These are phyloP conservation scores for Metarhizium humberi DNA, from an alignment of 2,329 filamentous ascomycete genomes.

Conservation along the genomic window DNA sequence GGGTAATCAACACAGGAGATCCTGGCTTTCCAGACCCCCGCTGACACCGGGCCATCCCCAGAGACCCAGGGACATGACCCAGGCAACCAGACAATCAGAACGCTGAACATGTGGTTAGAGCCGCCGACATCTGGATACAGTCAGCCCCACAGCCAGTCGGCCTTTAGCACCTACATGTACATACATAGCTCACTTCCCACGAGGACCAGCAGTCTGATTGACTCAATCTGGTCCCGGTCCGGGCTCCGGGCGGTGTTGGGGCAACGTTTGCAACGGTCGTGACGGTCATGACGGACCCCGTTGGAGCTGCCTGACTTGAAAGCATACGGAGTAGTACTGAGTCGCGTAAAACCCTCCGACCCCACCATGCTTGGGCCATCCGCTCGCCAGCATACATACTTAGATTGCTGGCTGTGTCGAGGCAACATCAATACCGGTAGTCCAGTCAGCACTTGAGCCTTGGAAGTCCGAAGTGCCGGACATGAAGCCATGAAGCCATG, in stretches of 20 bases:
- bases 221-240: no score
- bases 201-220: no score
- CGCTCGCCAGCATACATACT: no score
- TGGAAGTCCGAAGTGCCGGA: no score
- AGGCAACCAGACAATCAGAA: not conserved
- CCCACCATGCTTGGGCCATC: not conserved
- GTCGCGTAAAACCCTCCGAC: not conserved
- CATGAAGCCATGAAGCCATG: no score
- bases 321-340: not conserved
- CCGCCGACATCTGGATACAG: not conserved
- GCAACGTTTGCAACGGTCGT: no score
- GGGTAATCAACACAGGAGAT: not conserved
- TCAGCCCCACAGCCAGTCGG: conserved; percentile 1
- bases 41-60: not conserved
- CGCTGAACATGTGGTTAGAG: not conserved
- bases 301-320: no score
- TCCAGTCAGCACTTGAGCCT: no score
- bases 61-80: not conserved
- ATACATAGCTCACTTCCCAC: not conserved
- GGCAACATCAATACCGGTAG: no score
- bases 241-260: no score
- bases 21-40: not conserved
- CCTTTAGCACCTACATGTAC: not conserved
- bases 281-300: no score
- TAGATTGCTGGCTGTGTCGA: no score